Conservation (phyloP, 2,329 filamentous ascomycete species). For the Aspergillus pseudoglaucus region DNA sequence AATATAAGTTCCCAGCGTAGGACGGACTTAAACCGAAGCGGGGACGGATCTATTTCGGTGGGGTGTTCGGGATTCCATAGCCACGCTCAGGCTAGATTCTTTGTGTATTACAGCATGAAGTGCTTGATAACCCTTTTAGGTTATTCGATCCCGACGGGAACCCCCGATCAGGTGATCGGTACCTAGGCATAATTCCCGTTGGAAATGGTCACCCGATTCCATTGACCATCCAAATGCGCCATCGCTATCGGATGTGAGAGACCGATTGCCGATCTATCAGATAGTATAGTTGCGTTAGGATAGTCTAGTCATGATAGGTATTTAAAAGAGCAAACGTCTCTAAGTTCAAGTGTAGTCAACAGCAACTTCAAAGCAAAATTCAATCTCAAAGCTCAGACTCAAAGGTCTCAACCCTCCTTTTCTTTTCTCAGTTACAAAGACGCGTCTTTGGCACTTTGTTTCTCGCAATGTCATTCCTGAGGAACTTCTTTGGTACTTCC, state of each 20-base stretch:
- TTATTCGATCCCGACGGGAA: slow-evolving; percentile 11
- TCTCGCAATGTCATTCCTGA: slow-evolving; percentile 22
- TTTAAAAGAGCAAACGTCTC: slow-evolving; percentile 14
- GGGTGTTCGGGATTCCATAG: slow-evolving; percentile 2
- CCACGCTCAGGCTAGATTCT: neutral
- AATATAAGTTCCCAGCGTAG: slow-evolving; percentile 4
- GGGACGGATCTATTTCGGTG: slow-evolving; percentile 1
- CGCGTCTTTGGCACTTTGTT: neutral
- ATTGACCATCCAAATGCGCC: slow-evolving; percentile 7
- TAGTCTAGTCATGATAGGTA: slow-evolving; percentile 8
- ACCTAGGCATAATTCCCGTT: slow-evolving; percentile 11
- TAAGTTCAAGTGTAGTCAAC: slow-evolving; percentile 6
- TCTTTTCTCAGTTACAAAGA: slow-evolving; percentile 1
- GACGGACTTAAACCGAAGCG: slow-evolving; percentile 9
- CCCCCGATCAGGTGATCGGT: slow-evolving; percentile 20
- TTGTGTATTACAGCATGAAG: neutral
- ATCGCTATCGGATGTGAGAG: slow-evolving; percentile 9
- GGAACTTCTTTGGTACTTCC: slow-evolving; percentile 23
- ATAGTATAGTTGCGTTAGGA: slow-evolving; percentile 1
- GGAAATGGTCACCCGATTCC: slow-evolving; percentile 12
- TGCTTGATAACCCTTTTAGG: slow-evolving; percentile 10
- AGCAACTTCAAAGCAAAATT: slow-evolving; percentile 6
- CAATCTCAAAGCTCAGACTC: slow-evolving; percentile 1
- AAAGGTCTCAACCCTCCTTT: slow-evolving; percentile 1
- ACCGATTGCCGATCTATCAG: slow-evolving; percentile 4